Conservation (phyloP, 768 basidiomycete genomes). For the Psilocybe subaeruginosa region DNA sequence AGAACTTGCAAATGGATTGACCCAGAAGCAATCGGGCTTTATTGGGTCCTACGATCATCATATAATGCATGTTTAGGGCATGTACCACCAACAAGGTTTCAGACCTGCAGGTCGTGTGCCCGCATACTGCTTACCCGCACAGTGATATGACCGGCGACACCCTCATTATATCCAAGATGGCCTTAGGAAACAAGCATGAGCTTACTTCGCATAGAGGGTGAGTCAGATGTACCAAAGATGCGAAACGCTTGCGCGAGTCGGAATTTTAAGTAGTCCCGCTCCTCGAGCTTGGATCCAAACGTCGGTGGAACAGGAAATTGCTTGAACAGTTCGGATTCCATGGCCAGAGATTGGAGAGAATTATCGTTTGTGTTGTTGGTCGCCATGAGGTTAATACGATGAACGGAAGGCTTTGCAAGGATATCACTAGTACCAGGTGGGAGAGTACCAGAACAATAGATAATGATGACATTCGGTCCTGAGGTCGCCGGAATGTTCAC, state of each 20-base stretch:
- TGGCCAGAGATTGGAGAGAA: constrained; percentile 12
- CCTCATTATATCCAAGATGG: constrained; percentile 48
- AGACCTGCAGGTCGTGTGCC: neutral
- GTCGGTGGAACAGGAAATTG: constrained; percentile 31
- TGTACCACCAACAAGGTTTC: neutral
- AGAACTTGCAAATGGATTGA: constrained; percentile 44
- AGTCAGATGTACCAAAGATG: constrained; percentile 39
- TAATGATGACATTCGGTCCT: neutral
- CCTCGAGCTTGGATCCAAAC: constrained; percentile 36
- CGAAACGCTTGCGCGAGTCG: constrained; percentile 48
- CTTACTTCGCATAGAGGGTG: neutral
- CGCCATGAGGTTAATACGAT: constrained; percentile 7
- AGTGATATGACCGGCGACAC: constrained; percentile 54
- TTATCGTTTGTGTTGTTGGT: constrained; percentile 9
- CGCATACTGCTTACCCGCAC: constrained; percentile 34
- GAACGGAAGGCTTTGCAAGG: neutral
- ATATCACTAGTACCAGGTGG: neutral
- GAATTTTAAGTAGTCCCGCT: constrained; percentile 46
- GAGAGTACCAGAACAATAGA: neutral
- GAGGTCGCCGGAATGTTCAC: constrained; percentile 12
- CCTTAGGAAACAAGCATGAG: constrained; percentile 15
- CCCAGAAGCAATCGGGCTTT: constrained; percentile 47
- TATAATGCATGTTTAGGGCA: neutral
- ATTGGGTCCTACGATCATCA: constrained; percentile 36
- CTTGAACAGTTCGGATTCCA: constrained; percentile 14